Evolutionary conservation across 495 filamentous ascomycete genomes (phyloP).

Genomic region (Penicillium cinerascens): DNA sequence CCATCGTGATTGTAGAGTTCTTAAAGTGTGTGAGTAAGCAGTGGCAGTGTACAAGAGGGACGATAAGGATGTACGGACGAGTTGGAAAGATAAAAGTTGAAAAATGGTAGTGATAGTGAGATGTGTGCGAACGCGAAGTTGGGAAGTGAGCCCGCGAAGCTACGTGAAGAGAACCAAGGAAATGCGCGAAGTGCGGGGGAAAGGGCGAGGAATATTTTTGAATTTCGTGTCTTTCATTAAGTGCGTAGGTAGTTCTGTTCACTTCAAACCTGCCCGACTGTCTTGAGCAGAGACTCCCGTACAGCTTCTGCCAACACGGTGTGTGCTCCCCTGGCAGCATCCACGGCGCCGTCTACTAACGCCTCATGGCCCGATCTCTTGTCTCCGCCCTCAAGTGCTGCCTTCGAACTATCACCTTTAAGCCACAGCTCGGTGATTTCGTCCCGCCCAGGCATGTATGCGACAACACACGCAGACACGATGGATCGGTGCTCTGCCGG

Average conservation of each 20-base stretch:
- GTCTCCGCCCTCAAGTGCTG: constrained; percentile 26
- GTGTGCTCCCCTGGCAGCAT: constrained; percentile 57
- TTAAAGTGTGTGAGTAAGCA: too few relatives aligned
- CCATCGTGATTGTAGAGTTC: too few relatives aligned
- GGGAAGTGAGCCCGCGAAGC: neutral
- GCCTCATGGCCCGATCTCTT: constrained; percentile 42
- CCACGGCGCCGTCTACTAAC: constrained; percentile 60
- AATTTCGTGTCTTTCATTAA: constrained; percentile 19
- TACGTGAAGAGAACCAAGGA: neutral
- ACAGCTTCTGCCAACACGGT: constrained; percentile 57
- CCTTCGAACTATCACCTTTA: constrained; percentile 64
- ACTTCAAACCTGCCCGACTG: constrained; percentile 17
- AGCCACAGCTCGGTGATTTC: constrained; percentile 94
- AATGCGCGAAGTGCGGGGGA: neutral
- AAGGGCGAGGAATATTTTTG: neutral
- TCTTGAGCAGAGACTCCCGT: constrained; percentile 47
- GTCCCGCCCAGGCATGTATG: constrained; percentile 80
- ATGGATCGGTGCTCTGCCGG: constrained; percentile 71
- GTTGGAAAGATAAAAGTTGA: too few relatives aligned
- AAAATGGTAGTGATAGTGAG: neutral
- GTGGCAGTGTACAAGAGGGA: too few relatives aligned
- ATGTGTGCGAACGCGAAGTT: neutral
- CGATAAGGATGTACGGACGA: too few relatives aligned
- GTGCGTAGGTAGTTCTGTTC: constrained; percentile 2
- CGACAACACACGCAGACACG: constrained; percentile 80